phyloP scores from a whole-genome alignment of 176 grass and related monocot genomes.

The Carex parvula region DNA sequence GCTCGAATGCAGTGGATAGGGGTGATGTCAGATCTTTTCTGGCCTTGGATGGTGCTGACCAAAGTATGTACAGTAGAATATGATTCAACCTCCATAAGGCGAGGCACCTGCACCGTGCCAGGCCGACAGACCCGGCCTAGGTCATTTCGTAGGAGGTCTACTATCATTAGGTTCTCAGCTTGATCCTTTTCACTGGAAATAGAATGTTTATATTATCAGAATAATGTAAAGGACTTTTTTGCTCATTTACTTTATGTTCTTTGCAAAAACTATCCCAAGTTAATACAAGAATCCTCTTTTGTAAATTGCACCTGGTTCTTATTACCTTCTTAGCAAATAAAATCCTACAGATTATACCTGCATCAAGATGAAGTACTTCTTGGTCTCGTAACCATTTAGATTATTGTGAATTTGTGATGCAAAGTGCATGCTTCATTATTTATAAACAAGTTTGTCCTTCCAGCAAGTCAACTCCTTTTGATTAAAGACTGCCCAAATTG shows the following conservation, averaged over 20 bases:
- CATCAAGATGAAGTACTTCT: not conserved
- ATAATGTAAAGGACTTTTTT: not conserved
- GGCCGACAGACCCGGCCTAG: conserved; percentile 71
- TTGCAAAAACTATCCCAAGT: not conserved
- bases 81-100: conserved; percentile 87
- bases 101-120: conserved; percentile 64
- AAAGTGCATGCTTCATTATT: not conserved
- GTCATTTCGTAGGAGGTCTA: conserved; percentile 91
- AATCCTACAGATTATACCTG: not conserved
- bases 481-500: not conserved
- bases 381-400: not conserved
- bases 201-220: conserved; percentile 17
- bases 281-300: not conserved
- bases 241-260: not conserved
- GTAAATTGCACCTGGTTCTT: not conserved
- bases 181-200: conserved; percentile 85
- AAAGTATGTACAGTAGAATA: conserved; percentile 90
- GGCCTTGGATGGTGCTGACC: conserved; percentile 72
- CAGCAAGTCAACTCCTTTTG: not conserved
- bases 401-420: not conserved
- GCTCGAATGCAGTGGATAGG: conserved; percentile 69
- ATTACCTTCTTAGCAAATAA: not conserved
- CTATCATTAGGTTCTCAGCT: conserved; percentile 97
- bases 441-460: not conserved
- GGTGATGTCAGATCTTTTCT: conserved; percentile 47